Evolutionary conservation across 78 protist species (phyloP).

Genomic region (Monocercomonoides exilis): DNA sequence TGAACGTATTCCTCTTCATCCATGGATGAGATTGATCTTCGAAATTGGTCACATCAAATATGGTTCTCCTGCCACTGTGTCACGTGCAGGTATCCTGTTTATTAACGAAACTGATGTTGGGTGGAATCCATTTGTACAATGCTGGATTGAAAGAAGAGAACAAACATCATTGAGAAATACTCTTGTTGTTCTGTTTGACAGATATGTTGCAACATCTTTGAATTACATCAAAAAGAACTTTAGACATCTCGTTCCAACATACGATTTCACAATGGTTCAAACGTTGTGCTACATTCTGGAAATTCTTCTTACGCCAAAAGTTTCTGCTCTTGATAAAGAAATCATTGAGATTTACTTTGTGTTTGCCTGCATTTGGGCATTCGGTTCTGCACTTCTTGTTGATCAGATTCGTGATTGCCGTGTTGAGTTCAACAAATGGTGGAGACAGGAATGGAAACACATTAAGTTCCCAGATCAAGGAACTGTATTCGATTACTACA

Average conservation of each 20-base stretch:
- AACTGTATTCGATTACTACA: constrained; percentile 54
- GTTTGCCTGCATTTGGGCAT: constrained; percentile 62
- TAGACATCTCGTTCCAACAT: constrained; percentile 39
- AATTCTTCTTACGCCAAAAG: constrained; percentile 31
- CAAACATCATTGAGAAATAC: background rate
- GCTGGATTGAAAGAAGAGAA: constrained; percentile 49
- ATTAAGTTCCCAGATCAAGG: constrained; percentile 30
- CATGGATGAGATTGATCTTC: constrained; percentile 68
- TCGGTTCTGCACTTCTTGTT: constrained; percentile 48
- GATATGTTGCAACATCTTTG: background rate
- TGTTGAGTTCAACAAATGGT: constrained; percentile 33
- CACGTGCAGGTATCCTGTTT: constrained; percentile 78
- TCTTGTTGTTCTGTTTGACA: constrained; percentile 39
- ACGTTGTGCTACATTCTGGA: constrained; percentile 61
- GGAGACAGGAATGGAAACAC: background rate
- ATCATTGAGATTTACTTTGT: constrained; percentile 38
- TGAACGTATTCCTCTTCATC: constrained; percentile 71
- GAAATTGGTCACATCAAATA: constrained; percentile 58
- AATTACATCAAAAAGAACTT: constrained; percentile 8
- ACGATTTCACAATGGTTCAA: constrained; percentile 45
- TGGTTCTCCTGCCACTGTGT: constrained; percentile 85
- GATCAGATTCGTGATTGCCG: constrained; percentile 50
- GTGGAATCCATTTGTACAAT: constrained; percentile 53
- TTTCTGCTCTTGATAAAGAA: constrained; percentile 17
- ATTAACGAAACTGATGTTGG: constrained; percentile 73